Base-by-base conservation (phyloP, 108 stramenopile species). In the Skeletonema marinoi region DNA sequence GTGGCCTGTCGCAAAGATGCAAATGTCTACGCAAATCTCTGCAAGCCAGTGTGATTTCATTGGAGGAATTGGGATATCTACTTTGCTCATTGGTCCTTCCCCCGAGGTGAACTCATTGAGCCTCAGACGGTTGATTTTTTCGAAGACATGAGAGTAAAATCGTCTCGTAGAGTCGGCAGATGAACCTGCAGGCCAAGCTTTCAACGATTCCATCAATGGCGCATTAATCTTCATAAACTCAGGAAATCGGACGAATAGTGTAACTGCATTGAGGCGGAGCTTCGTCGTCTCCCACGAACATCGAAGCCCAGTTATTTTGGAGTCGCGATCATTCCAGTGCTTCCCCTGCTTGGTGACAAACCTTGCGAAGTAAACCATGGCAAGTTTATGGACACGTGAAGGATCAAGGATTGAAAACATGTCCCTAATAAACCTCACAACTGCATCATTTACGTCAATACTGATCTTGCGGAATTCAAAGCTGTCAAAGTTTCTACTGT, bases 391-490 rank as follows among this genome's bases (percentile, higher is more conserved):
- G 3, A 92, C 93, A 56, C 77, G 64, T 76, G 68, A 74, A 8
- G 88, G 81, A 62, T 90, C 89, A 16, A 96, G 69, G 25, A 92
- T 85, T 21, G 92, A 87, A 78, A 91, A 96, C 75, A 94, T 69
- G 67, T 96, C 95, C 6, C 93, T 82, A 29, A 96, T 56, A 68
- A 94, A 94, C 33, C 80, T 63, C 60, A 93, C 89, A 60, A 94
- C 88, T 16, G 92, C 89, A 60, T 96, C 93, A 70, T 96, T 96
- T n/a, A 96, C 95, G 74, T 92, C 93, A 54, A 90, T 88, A 65
- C 91, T 88, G 14, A 83, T 93, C 65, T 93, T 87, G 44, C 90
- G 91, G 41, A 88, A 90, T 66, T 92, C 89, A 75, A 86, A 89
- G 25, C 88, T 84, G 70, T 93, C 95, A 71, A 96, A 96, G 67